Percentiles rank a stretch among this genome's conserved stretches.
Evolutionary conservation across 495 filamentous ascomycete species (phyloP).

Genomic region (Recurvomyces mirabilis): DNA sequence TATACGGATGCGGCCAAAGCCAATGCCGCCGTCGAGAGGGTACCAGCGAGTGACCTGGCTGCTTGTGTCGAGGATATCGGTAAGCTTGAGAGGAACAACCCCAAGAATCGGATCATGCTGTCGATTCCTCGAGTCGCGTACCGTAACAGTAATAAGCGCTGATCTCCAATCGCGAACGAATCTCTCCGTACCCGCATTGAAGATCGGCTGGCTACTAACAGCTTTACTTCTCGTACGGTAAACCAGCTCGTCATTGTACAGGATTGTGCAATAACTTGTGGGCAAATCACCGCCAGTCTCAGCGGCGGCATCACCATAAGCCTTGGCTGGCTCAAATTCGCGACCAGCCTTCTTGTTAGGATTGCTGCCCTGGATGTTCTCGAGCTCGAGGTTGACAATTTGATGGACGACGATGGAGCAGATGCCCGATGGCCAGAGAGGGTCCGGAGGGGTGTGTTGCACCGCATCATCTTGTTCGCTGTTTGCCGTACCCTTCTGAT

Average conservation of each 20-base stretch:
- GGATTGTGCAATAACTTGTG: conserved; percentile 82
- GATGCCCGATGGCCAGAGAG: conserved; percentile 83
- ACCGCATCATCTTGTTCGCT: conserved; percentile 70
- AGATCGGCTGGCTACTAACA: conserved; percentile 86
- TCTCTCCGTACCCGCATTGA: conserved; percentile 87
- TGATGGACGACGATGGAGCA: conserved; percentile 79
- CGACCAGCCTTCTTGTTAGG: conserved; percentile 46
- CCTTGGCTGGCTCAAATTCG: conserved; percentile 82
- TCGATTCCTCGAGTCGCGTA: conserved; percentile 75
- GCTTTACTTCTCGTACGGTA: conserved; percentile 89
- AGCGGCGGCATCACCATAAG: conserved; percentile 73
- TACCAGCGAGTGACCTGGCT: conserved; percentile 69
- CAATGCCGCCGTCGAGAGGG: conserved; percentile 56
- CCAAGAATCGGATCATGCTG: conserved; percentile 93
- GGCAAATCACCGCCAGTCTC: conserved; percentile 69
- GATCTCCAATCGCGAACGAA: conserved; percentile 95
- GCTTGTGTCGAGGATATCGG: conserved; percentile 72
- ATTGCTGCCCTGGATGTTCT: conserved; percentile 66
- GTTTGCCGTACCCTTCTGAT: conserved; percentile 73
- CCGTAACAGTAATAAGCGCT: conserved; percentile 71
- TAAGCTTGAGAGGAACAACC: conserved; percentile 75
- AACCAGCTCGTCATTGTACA: conserved; percentile 79
- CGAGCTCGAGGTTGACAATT: conserved; percentile 84
- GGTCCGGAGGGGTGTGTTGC: conserved; percentile 81
- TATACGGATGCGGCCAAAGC: conserved; percentile 83